Evolutionary conservation across 2,329 filamentous ascomycete genomes (phyloP).

Genomic region (Fusarium tanahbumbuense): DNA sequence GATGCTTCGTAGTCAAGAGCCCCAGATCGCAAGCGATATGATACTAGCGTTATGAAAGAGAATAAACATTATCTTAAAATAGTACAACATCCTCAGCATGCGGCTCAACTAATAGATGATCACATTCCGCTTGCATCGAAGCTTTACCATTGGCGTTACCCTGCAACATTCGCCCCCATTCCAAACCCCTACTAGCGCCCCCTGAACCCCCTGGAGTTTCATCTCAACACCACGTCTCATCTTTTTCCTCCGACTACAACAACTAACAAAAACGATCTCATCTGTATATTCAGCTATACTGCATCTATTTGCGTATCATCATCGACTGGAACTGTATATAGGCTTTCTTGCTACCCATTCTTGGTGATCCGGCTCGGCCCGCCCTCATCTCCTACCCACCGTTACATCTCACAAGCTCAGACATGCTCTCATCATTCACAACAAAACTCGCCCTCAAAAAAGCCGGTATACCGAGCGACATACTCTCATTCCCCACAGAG

Average conservation of each 20-base stretch:
- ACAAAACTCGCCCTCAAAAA: slow-evolving; percentile 70
- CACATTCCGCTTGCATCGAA: not conserved
- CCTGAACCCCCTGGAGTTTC: slow-evolving; percentile 29
- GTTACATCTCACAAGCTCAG: slow-evolving; percentile 21
- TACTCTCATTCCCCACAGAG: slow-evolving; percentile 54
- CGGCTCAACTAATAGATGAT: not conserved
- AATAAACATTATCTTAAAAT: not conserved
- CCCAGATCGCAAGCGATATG: rapidly evolving
- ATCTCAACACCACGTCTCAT: slow-evolving; percentile 39
- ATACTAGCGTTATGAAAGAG: not conserved
- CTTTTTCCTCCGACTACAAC: slow-evolving; percentile 12
- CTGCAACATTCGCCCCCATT: slow-evolving; percentile 26
- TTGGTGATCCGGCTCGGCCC: not conserved
- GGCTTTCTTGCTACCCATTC: not conserved
- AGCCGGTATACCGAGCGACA: slow-evolving; percentile 64
- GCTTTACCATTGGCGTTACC: slow-evolving; percentile 21
- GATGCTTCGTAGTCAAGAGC: not conserved
- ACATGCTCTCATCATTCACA: slow-evolving; percentile 66
- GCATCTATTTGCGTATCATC: too few species aligned
- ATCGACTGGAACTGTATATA: not conserved
- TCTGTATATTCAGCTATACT: not conserved
- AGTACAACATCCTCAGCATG: not conserved
- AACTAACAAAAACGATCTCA: not conserved
- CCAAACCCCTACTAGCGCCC: slow-evolving; percentile 34
- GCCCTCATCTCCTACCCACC: too few species aligned